phyloP scores from a whole-genome alignment of 1,284 basidiomycete species.

The Rhodotorula sp. region DNA sequence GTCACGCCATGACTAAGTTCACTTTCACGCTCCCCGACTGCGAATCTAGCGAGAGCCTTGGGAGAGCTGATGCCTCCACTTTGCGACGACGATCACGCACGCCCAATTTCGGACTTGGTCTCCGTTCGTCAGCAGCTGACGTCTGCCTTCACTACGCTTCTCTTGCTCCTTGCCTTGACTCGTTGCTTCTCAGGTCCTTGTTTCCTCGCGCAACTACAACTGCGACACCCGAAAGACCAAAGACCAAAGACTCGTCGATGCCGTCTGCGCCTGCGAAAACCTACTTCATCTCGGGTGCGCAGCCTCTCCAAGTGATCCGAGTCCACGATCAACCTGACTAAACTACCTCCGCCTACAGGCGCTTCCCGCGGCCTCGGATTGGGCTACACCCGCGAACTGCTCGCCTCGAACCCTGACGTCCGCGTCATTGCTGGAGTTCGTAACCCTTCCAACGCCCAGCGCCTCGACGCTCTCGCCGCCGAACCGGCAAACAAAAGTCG shows the following conservation, averaged over 20 bases:
- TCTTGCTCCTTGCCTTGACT: neutral
- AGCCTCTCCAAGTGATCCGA: too few species aligned
- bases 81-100: too few species aligned
- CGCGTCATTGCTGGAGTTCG: conserved; percentile 30
- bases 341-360: neutral
- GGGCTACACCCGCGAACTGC: conserved; percentile 25
- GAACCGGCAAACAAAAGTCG: conserved; percentile 10
- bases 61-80: too few species aligned
- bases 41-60: too few species aligned
- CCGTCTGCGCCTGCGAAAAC: neutral
- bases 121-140: too few species aligned
- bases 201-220: neutral
- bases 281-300: conserved; percentile 24
- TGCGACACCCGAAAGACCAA: neutral
- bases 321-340: neutral
- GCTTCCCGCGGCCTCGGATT: conserved; percentile 35
- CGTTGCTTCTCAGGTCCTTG: neutral
- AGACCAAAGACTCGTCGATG: neutral
- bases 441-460: conserved; percentile 20
- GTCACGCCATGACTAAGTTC: too few species aligned
- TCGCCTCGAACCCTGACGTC: neutral
- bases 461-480: conserved; percentile 21
- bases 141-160: neutral
- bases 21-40: too few species aligned
- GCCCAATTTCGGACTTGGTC: too few species aligned